Base-by-base conservation (phyloP, 176 grass and related monocot species). In the Puccinellia tenuiflora region DNA sequence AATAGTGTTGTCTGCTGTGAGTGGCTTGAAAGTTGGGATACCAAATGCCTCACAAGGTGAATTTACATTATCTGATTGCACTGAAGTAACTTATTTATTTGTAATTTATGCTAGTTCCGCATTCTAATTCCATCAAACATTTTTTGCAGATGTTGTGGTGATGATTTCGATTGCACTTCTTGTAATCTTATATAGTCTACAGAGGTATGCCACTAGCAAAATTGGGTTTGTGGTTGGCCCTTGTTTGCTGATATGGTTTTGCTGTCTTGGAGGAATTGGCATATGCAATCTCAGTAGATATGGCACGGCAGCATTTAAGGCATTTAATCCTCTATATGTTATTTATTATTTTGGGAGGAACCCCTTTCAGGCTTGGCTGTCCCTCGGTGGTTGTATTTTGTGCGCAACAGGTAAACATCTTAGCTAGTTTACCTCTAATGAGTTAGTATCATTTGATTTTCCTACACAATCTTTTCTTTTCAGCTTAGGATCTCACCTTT, bases 211-310 rank as follows among this genome's bases (percentile, higher is more conserved):
- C 24, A 95, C 91, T 80, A 95, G 90, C 83, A 98, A 98, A 93
- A 86, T 98, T 42, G 96, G 96, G 25, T 88, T 98, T 93, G 91
- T 57, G 43, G 59, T 98, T 67, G 96, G 96, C 43, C 96, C 96
- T 63, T 86, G 79, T 88, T 95, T 98, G 78, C 90, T 98, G 84
- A 81, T 95, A 86, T 98, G 96, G 96, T 98, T 98, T 93, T 93
- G 86, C 60, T 98, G 84, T 68, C 90, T 98, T 59, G 96, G 96
- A 79, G 88, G 82, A 64, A 90, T 98, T 57, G 91, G 92, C 77
- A 88, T 93, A 76, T 98, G 86, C 80, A 98, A 98, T 90, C 85
- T 98, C 57, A 75, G 82, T 85, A 91, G 72, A 80, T 98, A 95
- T 85, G 92, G 92, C 15, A 43, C 26, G 7, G 29, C 87, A 80